Conservation (phyloP, 441 rosid species). For the California macrophylla region DNA sequence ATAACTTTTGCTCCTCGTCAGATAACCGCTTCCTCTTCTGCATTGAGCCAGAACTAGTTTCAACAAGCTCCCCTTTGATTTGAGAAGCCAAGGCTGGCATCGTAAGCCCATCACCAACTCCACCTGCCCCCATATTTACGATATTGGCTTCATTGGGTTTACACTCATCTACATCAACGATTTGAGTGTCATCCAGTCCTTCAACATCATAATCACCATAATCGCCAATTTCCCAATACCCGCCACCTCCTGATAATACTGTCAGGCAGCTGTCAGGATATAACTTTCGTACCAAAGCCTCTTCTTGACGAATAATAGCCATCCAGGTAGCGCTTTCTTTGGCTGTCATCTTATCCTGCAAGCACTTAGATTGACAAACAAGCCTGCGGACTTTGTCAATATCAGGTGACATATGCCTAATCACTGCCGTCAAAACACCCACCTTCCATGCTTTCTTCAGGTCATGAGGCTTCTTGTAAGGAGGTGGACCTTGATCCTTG, state of each 20-base stretch:
- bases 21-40: slow-evolving; percentile 54
- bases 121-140: slow-evolving; percentile 31
- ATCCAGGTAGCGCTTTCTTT: slow-evolving; percentile 84
- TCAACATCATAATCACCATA: slow-evolving; percentile 80
- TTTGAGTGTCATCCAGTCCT: slow-evolving; percentile 50
- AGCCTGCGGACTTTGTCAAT: slow-evolving; percentile 62
- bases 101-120: slow-evolving; percentile 22
- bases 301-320: slow-evolving; percentile 66
- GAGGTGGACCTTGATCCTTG: slow-evolving; percentile 57
- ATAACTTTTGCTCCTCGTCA: slow-evolving; percentile 25
- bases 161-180: slow-evolving; percentile 42
- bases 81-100: slow-evolving; percentile 30
- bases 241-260: slow-evolving; percentile 38
- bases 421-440: slow-evolving; percentile 73
- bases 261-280: slow-evolving; percentile 68
- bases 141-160: slow-evolving; percentile 39
- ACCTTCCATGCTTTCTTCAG: slow-evolving; percentile 90
- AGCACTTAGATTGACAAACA: slow-evolving; percentile 66
- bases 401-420: slow-evolving; percentile 76
- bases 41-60: slow-evolving; percentile 28
- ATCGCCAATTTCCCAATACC: slow-evolving; percentile 54
- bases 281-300: slow-evolving; percentile 43
- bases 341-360: slow-evolving; percentile 93
- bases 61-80: slow-evolving; percentile 41
- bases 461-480: slow-evolving; percentile 97